phyloP scores from a whole-genome alignment of 306 rosid genomes.

The cucumber (Cucumis sativus) region Cucumber_9930_V3 NC_026656.2:8375001-8375500 shows the following conservation, averaged over 20 bases:
- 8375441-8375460: background rate
- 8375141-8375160: conserved; percentile 35
- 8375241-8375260: conserved; percentile 86
- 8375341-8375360: background rate
- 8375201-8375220: conserved; percentile 78
- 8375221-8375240: conserved; percentile 65
- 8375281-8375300: conserved; percentile 75
- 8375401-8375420: background rate
- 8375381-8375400: background rate
- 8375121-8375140: conserved; percentile 44
- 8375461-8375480: no score
- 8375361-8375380: background rate
- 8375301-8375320: conserved; percentile 8
- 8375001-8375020: background rate
- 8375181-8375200: conserved; percentile 79
- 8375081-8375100: conserved; percentile 69
- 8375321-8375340: conserved; percentile 8
- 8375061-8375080: conserved; percentile 74
- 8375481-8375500: background rate
- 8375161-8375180: conserved; percentile 27
- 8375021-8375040: background rate
- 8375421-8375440: background rate
- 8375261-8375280: conserved; percentile 40
- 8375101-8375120: conserved; percentile 83
- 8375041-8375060: background rate